Evolutionary conservation across 176 grass and related monocot genomes (phyloP).

Genomic region (Bonia amplexicaulis): DNA sequence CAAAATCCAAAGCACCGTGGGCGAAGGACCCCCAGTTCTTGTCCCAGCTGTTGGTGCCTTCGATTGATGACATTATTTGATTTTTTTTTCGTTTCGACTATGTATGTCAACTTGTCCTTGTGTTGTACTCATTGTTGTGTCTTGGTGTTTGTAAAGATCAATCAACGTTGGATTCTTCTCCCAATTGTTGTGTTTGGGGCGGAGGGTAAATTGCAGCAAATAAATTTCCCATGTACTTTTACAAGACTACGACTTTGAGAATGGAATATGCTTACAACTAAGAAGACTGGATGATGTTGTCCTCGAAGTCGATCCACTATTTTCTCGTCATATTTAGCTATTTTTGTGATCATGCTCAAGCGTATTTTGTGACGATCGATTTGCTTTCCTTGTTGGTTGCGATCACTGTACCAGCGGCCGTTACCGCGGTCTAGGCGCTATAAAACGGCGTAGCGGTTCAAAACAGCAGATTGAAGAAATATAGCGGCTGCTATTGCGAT

Average conservation of each 20-base stretch:
- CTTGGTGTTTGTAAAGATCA: conserved; percentile 11
- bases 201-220: neutral
- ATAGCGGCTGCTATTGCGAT: too few species aligned
- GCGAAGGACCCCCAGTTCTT: conserved; percentile 16
- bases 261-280: neutral
- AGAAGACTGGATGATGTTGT: too few species aligned
- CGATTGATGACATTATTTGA: conserved; percentile 12
- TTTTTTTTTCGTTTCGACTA: neutral
- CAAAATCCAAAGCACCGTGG: neutral
- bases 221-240: conserved; percentile 7
- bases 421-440: too few species aligned
- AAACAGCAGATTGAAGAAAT: too few species aligned
- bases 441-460: too few species aligned
- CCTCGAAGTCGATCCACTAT: too few species aligned
- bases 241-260: neutral
- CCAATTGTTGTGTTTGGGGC: neutral
- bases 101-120: neutral
- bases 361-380: too few species aligned
- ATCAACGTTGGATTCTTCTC: conserved; percentile 19
- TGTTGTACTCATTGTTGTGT: conserved; percentile 27
- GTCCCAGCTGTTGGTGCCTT: conserved; percentile 38
- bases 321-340: too few species aligned
- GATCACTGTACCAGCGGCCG: too few species aligned
- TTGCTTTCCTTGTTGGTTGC: too few species aligned
- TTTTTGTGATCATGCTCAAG: too few species aligned